These are phyloP conservation scores for Cornus kousa DNA, from an alignment of 148 eudicot species.

Conservation along the genomic window DNA sequence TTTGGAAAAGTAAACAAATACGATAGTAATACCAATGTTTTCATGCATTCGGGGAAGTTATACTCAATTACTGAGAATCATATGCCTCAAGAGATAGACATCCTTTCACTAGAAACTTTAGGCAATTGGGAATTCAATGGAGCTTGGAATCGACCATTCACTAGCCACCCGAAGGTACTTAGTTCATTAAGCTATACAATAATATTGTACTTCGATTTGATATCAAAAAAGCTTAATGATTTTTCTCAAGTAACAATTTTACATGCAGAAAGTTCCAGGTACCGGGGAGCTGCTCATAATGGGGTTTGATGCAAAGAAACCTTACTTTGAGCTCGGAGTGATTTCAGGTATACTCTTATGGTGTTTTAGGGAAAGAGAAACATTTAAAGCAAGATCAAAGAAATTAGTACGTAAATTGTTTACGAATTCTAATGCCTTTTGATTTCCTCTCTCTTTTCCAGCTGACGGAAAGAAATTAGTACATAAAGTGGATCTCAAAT, in stretches of 20 bases:
- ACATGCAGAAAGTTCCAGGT: slow-evolving; percentile 33
- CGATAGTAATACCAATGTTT: no score
- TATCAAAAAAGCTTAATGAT: neutral
- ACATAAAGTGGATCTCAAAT: slow-evolving; percentile 39
- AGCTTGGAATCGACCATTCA: slow-evolving; percentile 28
- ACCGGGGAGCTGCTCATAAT: slow-evolving; percentile 42
- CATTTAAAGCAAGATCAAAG: neutral
- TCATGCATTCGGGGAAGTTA: no score
- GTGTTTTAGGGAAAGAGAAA: neutral
- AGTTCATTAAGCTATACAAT: no score
- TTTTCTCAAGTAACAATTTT: neutral
- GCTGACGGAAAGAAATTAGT: slow-evolving; percentile 41
- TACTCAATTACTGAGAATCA: no score
- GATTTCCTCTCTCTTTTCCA: slow-evolving; percentile 5
- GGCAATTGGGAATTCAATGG: no score
- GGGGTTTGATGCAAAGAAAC: slow-evolving; percentile 37
- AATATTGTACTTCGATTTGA: neutral
- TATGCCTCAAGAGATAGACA: no score
- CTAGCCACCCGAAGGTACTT: slow-evolving; percentile 22
- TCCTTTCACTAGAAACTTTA: no score
- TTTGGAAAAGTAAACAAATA: no score
- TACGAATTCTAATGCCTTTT: neutral
- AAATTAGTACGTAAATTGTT: neutral
- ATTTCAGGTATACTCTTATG: slow-evolving; percentile 30
- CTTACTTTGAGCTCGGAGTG: slow-evolving; percentile 36